A percentile compares a stretch with the other conserved stretches of the same genome.
Conservation (phyloP, 179 eudicot genomes). For the Beta corolliflora region DNA sequence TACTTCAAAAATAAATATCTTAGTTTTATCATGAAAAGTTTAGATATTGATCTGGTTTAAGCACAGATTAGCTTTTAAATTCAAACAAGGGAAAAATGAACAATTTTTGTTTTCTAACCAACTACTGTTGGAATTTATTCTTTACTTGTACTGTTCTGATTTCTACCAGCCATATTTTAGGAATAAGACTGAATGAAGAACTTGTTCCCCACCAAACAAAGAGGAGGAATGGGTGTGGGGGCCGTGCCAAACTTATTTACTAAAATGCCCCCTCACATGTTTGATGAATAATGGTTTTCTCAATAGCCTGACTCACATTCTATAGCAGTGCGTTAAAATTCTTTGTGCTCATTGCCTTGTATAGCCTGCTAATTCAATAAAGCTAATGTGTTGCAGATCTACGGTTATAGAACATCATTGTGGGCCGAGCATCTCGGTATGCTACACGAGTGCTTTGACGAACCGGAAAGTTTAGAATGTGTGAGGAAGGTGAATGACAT, state of each 20-base stretch:
- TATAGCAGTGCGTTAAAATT: not conserved
- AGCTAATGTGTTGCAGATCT: slow-evolving; percentile 48
- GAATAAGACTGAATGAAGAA: too few species aligned
- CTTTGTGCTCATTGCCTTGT: not conserved
- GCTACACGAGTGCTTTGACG: slow-evolving; percentile 43
- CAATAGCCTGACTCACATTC: too few species aligned
- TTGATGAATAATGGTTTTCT: too few species aligned
- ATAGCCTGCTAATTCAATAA: not conserved
- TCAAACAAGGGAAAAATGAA: not conserved
- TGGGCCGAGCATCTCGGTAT: slow-evolving; percentile 86
- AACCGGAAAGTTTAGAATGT: slow-evolving; percentile 54
- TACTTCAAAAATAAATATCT: too few species aligned
- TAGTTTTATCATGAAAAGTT: not conserved
- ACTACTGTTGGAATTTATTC: not conserved
- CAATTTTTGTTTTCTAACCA: not conserved
- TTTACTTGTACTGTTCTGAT: not conserved
- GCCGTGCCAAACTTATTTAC: too few species aligned
- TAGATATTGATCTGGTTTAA: not conserved
- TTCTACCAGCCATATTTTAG: not conserved
- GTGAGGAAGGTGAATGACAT: slow-evolving; percentile 59
- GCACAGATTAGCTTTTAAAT: not conserved
- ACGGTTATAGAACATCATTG: slow-evolving; percentile 81
- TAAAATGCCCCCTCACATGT: too few species aligned
- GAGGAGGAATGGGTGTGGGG: too few species aligned
- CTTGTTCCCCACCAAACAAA: too few species aligned